Conservation (phyloP, 129 eudicot genomes). For the Flaveria bidentis region DNA sequence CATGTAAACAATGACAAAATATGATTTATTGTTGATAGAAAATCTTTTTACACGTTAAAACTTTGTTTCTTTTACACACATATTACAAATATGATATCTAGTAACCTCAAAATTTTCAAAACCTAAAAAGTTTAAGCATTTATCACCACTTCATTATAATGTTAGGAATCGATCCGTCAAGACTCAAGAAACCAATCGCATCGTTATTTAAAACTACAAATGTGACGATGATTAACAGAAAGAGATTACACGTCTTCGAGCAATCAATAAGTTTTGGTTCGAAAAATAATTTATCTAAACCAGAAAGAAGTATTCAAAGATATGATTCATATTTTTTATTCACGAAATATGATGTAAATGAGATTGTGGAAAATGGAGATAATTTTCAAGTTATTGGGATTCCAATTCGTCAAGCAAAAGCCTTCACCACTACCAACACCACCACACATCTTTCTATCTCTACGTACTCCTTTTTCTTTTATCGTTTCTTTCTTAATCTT, state of each 20-base stretch:
- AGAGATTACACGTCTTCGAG: neutral
- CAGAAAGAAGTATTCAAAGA: no score
- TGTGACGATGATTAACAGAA: neutral
- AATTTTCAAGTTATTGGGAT: slow-evolving; percentile 18
- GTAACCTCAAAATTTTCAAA: no score
- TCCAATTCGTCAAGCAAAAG: slow-evolving; percentile 38
- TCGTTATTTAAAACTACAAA: neutral
- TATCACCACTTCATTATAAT: neutral
- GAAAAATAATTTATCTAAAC: neutral
- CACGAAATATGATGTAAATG: slow-evolving; percentile 5
- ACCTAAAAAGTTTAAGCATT: no score
- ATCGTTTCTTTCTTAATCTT: neutral
- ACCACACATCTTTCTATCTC: neutral
- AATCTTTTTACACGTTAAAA: no score
- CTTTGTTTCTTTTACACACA: neutral
- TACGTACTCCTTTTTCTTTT: neutral
- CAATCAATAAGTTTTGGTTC: neutral
- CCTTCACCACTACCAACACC: slow-evolving; percentile 33
- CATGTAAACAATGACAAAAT: neutral
- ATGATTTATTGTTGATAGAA: neutral
- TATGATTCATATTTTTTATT: neutral
- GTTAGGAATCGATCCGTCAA: neutral
- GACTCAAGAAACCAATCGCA: neutral
- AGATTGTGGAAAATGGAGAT: slow-evolving; percentile 22
- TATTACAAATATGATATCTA: neutral